These are phyloP conservation scores for Penstemon eatonii DNA, from an alignment of 257 asterid species.

Conservation along the genomic window DNA sequence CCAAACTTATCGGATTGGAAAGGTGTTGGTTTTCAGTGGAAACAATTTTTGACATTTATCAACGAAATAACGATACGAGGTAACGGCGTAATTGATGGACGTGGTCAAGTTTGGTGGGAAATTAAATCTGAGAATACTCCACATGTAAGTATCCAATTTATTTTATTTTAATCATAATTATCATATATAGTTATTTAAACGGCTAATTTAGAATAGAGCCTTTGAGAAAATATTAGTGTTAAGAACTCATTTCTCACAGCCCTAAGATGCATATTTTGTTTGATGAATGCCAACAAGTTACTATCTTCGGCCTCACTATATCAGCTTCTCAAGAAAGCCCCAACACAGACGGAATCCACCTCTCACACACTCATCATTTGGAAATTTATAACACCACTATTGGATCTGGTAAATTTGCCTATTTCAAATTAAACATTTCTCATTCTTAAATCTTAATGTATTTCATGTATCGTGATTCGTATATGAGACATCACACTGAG, in stretches of 20 bases:
- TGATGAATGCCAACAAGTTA: not conserved
- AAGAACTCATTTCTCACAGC: no score
- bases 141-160: slow-evolving; percentile 13
- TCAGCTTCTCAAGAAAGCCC: slow-evolving; percentile 32
- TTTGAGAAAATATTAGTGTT: no score
- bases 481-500: no score
- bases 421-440: not conserved
- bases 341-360: slow-evolving; percentile 34
- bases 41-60: not conserved
- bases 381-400: slow-evolving; percentile 20
- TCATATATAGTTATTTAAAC: not conserved
- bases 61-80: slow-evolving; percentile 31
- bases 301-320: not conserved
- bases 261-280: slow-evolving; percentile 32
- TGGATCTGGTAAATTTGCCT: slow-evolving; percentile 28
- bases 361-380: slow-evolving; percentile 23
- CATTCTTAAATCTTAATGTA: not conserved
- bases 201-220: no score
- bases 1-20: not conserved
- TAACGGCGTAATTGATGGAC: slow-evolving; percentile 30
- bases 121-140: not conserved
- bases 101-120: slow-evolving; percentile 31
- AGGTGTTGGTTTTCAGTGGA: slow-evolving; percentile 6
- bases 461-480: no score
- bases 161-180: not conserved